Conservation (phyloP, 2,329 filamentous ascomycete genomes). For the Verruconis gallopava region DNA sequence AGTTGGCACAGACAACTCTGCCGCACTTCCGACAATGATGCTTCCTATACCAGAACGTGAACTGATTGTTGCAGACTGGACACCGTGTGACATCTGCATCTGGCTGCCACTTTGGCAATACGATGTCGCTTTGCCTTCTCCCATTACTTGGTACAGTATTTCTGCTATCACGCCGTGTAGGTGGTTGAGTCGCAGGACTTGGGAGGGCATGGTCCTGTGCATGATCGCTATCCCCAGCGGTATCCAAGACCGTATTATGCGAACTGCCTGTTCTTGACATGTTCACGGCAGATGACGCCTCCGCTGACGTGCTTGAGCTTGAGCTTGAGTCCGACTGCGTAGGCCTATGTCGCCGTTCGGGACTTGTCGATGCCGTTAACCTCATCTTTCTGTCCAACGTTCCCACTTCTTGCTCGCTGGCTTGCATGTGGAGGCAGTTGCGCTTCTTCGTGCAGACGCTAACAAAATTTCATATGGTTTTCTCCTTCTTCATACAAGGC, state of each 20-base stretch:
- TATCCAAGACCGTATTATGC: too few relatives aligned
- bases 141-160: neutral
- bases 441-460: too few relatives aligned
- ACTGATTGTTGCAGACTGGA: constrained; percentile 68
- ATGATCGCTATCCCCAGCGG: too few relatives aligned
- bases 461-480: too few relatives aligned
- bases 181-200: constrained; percentile 2
- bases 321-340: constrained; percentile 4
- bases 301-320: too few relatives aligned
- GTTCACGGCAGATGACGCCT: too few relatives aligned
- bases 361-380: constrained; percentile 21
- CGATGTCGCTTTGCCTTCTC: constrained; percentile 30
- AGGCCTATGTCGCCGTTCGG: constrained; percentile 17
- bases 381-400: constrained; percentile 24
- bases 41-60: constrained; percentile 76
- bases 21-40: constrained; percentile 96
- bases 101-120: constrained; percentile 73
- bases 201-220: constrained; percentile 1
- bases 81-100: constrained; percentile 72
- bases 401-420: neutral
- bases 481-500: too few relatives aligned
- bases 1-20: constrained; percentile 75
- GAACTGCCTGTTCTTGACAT: too few relatives aligned
- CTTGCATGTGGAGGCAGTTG: neutral
- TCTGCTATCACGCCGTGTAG: neutral